Evolutionary conservation across 768 basidiomycete genomes (phyloP).

Genomic region (Suillus ampliporus): DNA sequence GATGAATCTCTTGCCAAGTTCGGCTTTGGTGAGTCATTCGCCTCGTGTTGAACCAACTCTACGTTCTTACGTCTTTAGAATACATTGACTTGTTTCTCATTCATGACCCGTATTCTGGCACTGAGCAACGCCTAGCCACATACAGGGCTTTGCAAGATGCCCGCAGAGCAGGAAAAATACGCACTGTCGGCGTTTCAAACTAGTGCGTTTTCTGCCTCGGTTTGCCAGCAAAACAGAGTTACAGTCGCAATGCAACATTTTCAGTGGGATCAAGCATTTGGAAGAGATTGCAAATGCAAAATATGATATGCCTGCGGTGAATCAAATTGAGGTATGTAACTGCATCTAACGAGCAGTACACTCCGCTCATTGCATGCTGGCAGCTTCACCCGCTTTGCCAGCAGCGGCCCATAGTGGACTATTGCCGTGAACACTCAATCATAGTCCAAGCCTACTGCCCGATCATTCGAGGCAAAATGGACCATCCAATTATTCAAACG

Average conservation of each 20-base stretch:
- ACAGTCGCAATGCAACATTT: background rate
- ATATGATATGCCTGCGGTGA: slow-evolving; percentile 69
- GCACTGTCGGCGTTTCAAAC: slow-evolving; percentile 82
- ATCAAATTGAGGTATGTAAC: slow-evolving; percentile 75
- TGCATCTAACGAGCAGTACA: background rate
- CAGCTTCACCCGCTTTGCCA: slow-evolving; percentile 86
- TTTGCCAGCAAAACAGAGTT: background rate
- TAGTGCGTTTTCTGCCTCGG: slow-evolving; percentile 53
- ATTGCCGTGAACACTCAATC: slow-evolving; percentile 66
- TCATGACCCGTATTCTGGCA: slow-evolving; percentile 72
- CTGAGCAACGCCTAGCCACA: slow-evolving; percentile 66
- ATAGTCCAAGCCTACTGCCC: slow-evolving; percentile 80
- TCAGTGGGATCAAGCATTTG: slow-evolving; percentile 72
- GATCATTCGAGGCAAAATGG: slow-evolving; percentile 62
- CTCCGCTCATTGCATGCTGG: slow-evolving; percentile 8
- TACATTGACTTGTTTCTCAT: slow-evolving; percentile 82
- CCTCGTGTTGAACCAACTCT: slow-evolving; percentile 1
- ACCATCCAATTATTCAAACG: slow-evolving; percentile 56
- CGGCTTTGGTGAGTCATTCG: slow-evolving; percentile 54
- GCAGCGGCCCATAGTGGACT: slow-evolving; percentile 77
- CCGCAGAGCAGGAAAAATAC: slow-evolving; percentile 67
- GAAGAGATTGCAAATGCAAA: slow-evolving; percentile 74
- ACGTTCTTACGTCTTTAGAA: slow-evolving; percentile 36
- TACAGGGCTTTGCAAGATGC: slow-evolving; percentile 73
- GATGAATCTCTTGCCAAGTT: slow-evolving; percentile 65